Percentiles rank a stretch among this genome's conserved stretches.
Conservation (phyloP, 2,329 filamentous ascomycete species). For the Thermoascus crustaceus region DNA sequence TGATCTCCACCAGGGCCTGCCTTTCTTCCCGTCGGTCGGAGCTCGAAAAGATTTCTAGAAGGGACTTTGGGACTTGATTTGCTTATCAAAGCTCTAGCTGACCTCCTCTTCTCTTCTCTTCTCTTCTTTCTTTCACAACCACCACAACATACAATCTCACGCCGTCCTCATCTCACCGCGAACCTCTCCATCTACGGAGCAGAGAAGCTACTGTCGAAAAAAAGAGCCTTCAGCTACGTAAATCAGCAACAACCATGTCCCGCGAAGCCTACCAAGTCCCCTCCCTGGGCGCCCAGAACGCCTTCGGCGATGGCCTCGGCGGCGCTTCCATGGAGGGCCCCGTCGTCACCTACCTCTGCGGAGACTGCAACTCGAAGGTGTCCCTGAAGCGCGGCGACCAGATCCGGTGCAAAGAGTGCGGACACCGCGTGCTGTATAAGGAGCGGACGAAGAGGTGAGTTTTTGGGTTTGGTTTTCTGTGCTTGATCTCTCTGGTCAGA, state of each 20-base stretch:
- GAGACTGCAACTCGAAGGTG: slow-evolving; percentile 75
- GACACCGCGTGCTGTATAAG: slow-evolving; percentile 94
- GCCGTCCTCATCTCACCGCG: background rate
- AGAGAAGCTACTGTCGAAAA: background rate
- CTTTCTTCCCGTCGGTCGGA: background rate
- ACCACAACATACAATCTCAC: no score
- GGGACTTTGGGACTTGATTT: no score
- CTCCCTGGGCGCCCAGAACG: slow-evolving; percentile 39
- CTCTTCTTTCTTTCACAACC: no score
- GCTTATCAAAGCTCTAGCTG: no score
- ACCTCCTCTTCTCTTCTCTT: no score
- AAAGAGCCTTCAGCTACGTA: background rate
- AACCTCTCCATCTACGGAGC: background rate
- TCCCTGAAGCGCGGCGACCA: slow-evolving; percentile 68
- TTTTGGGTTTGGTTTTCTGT: slow-evolving; percentile 5
- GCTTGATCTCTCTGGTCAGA: slow-evolving; percentile 6
- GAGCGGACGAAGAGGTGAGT: slow-evolving; percentile 90
- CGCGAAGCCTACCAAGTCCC: slow-evolving; percentile 74
- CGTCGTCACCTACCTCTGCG: slow-evolving; percentile 64
- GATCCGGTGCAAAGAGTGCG: slow-evolving; percentile 85
- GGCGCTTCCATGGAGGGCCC: slow-evolving; percentile 43
- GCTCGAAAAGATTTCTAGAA: background rate
- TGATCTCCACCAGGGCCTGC: background rate
- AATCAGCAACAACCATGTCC: slow-evolving; percentile 41
- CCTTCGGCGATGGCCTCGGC: slow-evolving; percentile 35